Evolutionary conservation across 164 flowering plant genomes (phyloP), one percentile per base, ranked within the genome.

Genomic region (Malania oleifera): DNA sequence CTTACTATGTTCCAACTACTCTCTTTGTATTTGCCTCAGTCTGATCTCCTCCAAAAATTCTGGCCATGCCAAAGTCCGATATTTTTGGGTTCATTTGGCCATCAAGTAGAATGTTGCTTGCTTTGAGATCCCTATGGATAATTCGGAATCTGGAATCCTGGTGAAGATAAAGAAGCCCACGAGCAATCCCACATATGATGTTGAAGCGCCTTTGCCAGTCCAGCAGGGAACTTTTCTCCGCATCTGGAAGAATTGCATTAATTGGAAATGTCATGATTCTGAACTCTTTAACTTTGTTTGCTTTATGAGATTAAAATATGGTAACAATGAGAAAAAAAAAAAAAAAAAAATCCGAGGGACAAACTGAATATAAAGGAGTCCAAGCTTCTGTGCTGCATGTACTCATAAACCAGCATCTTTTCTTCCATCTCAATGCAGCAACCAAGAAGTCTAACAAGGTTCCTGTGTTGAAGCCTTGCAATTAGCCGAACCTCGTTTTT

Each of bases 1-100:
- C 89, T 82, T 65, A 86, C 93, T 80, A 82, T 37, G 93, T 86
- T 62, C 93, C 93, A 12, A 84, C 90, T 0, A 86, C 82, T 65
- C 78, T 76, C 20, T 37, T 72, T 1, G 93, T 83, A 24, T 67
- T 80, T 11, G 71, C 80, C 64, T 78, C 80, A 0, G 69, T 71
- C 58, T 78, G 77, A 59, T 82, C 81, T 22, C 66, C 54, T 23
- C 79, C 84, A 50, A 86, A 83, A 17, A 79, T 77, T 61, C 86
- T 74, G 2, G 91, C 88, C 83, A 81, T 74, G 38, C 91, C 91
- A 65, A 85, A 86, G 57, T 86, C 93, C 20, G 93, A 82, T 31
- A 86, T 84, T 65, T 84, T 86, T 0, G 93, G 89, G 48, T 67
- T 75, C 83, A 79, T 61, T 0, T 86, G 74, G 8, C 65, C 70